Conservation (phyloP, 306 rosid species). For the Medicago arabica region DNA sequence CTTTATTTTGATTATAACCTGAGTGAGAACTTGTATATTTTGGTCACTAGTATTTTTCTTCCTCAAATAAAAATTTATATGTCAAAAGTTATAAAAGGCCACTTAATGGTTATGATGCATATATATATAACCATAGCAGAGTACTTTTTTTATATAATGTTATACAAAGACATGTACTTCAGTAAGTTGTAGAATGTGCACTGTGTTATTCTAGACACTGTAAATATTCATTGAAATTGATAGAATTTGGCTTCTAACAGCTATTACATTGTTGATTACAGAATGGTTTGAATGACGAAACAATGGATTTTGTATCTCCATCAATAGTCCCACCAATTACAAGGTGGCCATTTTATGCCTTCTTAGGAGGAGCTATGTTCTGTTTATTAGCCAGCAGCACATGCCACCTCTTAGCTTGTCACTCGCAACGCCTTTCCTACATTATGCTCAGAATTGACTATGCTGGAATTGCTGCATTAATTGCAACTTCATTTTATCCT, state of each 20-base stretch:
- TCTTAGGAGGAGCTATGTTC: constrained; percentile 73
- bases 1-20: no score
- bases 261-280: constrained; percentile 34
- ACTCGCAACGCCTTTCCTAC: constrained; percentile 63
- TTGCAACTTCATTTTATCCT: constrained; percentile 69
- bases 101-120: no score
- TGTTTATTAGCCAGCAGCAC: constrained; percentile 70
- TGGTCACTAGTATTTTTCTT: no score
- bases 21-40: no score
- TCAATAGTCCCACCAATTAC: constrained; percentile 47
- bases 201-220: no score
- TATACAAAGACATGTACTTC: no score
- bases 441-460: constrained; percentile 63
- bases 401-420: constrained; percentile 68
- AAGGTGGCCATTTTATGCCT: constrained; percentile 66
- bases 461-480: constrained; percentile 65
- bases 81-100: no score
- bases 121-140: no score
- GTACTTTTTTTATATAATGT: no score
- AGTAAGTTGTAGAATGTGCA: no score
- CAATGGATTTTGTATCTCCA: constrained; percentile 47
- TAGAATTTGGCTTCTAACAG: background rate
- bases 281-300: constrained; percentile 49
- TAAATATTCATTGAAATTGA: no score
- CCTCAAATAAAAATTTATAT: no score